Percentiles rank a stretch among this genome's conserved stretches.
phyloP scores from a whole-genome alignment of 2,329 filamentous ascomycete genomes.

The Cordyceps cicadae region DNA sequence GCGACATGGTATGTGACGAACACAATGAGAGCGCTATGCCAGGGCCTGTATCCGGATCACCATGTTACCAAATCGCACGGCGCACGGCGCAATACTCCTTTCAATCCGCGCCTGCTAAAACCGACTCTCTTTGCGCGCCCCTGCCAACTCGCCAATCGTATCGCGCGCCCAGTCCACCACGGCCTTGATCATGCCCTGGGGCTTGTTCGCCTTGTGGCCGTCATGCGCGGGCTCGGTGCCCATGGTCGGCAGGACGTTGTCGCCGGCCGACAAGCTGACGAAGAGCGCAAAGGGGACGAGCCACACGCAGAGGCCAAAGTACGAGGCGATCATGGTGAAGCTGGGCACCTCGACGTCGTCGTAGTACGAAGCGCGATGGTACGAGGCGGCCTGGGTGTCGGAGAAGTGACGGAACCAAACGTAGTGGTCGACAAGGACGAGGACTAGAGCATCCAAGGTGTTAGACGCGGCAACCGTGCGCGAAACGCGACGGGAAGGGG shows the following conservation, averaged over 20 bases:
- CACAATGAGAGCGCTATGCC: background rate
- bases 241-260: slow-evolving; percentile 92
- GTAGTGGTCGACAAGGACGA: slow-evolving; percentile 87
- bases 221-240: slow-evolving; percentile 52
- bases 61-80: background rate
- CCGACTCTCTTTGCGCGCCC: slow-evolving; percentile 20
- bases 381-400: slow-evolving; percentile 46
- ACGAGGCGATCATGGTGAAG: slow-evolving; percentile 91
- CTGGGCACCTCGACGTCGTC: slow-evolving; percentile 59
- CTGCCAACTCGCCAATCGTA: slow-evolving; percentile 39
- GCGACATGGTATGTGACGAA: background rate
- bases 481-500: no score
- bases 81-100: background rate
- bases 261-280: slow-evolving; percentile 84
- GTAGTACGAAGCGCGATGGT: slow-evolving; percentile 53
- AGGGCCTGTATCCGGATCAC: background rate
- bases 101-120: slow-evolving; percentile 11
- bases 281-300: slow-evolving; percentile 92
- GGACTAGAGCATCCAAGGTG: slow-evolving; percentile 35
- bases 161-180: slow-evolving; percentile 51
- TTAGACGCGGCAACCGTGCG: background rate
- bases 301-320: slow-evolving; percentile 96
- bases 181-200: slow-evolving; percentile 59
- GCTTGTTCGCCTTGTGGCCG: slow-evolving; percentile 27
- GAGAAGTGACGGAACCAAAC: slow-evolving; percentile 95